Evolutionary conservation across 352 stramenopile genomes (phyloP), one percentile per base, ranked within the genome.

Genomic region (Globisporangium lucens): DNA sequence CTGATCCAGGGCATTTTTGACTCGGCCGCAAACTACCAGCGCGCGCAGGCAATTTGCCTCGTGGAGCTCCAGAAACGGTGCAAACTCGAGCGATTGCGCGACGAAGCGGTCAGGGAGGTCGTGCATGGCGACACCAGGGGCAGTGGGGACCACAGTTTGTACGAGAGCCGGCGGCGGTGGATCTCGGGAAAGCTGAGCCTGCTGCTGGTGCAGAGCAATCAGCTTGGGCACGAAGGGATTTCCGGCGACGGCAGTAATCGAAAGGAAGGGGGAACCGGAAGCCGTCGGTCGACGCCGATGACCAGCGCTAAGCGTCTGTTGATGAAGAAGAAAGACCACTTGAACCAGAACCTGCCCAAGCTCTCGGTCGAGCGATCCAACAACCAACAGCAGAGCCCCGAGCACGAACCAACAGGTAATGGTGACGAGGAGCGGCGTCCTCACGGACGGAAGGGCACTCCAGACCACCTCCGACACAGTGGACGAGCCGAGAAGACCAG

Each of bases 11-110:
- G 82, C 20, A 78, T 92, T 10, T 94, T 94, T 43, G 86, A 90
- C 55, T 65, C 79, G 13, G 63, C 68, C 7, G 80, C 80, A 2
- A 94, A 93, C 29, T 68, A 75, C 10, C 79, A 89, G 47, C 79
- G 83, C 0, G 85, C 84, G 0, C 85, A 91, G 35, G 75, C 82
- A 12, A 69, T 94, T 27, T 90, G 82, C 49, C 74, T 94, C 22
- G 83, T 92, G 2, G 82, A 90, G 59, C 69, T 92, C 30, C 80
- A 90, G 68, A 86, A 80, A 15, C 68, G 73, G 2, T 91, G 82
- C 72, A 82, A 79, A 24, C 70, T 94, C 7, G 81, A 92, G 22
- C 73, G 73, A 30, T 66, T 94, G 53, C 79, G 83, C 6, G 80
- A 90, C 36, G 79, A 91, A 58, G 82, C 83, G 0, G 79, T 91